These are phyloP conservation scores for Wolfiporia cocos DNA, from an alignment of 1,284 basidiomycete species.

Conservation along the genomic window DNA sequence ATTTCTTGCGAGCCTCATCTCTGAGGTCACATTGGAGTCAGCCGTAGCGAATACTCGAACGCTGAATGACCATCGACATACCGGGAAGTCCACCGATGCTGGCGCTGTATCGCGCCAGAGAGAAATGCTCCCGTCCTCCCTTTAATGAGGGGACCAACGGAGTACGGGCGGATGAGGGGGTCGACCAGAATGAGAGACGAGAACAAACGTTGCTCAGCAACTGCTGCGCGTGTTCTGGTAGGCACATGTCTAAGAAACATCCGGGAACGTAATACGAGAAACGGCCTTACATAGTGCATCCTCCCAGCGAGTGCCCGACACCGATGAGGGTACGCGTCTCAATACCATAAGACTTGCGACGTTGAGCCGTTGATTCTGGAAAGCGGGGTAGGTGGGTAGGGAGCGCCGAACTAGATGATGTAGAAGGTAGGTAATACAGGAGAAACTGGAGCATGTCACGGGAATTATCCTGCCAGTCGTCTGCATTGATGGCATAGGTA, in stretches of 20 bases:
- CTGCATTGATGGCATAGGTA: slow-evolving; percentile 16
- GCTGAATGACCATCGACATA: slow-evolving; percentile 20
- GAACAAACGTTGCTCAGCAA: slow-evolving; percentile 64
- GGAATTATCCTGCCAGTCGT: slow-evolving; percentile 44
- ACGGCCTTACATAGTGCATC: slow-evolving; percentile 54
- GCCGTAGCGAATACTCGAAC: no score
- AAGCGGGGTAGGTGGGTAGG: slow-evolving; percentile 47
- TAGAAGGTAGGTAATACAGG: slow-evolving; percentile 31
- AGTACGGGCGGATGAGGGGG: slow-evolving; percentile 54
- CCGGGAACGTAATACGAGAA: background rate
- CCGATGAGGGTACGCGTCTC: slow-evolving; percentile 46
- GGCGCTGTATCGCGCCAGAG: slow-evolving; percentile 52
- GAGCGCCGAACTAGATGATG: slow-evolving; percentile 24
- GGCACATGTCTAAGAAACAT: slow-evolving; percentile 3
- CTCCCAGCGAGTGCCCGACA: slow-evolving; percentile 82
- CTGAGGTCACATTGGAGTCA: slow-evolving; percentile 26
- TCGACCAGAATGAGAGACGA: slow-evolving; percentile 74
- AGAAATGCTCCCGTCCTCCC: slow-evolving; percentile 20
- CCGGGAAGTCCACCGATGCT: slow-evolving; percentile 60
- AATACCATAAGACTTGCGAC: slow-evolving; percentile 40
- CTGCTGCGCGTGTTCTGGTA: slow-evolving; percentile 50
- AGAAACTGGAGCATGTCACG: slow-evolving; percentile 47
- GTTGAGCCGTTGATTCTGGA: slow-evolving; percentile 31
- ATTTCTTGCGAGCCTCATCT: slow-evolving; percentile 50
- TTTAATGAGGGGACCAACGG: slow-evolving; percentile 13